These are phyloP conservation scores for Pleurotus tuber-regium DNA, from an alignment of 768 basidiomycete species.

Conservation along the genomic window DNA sequence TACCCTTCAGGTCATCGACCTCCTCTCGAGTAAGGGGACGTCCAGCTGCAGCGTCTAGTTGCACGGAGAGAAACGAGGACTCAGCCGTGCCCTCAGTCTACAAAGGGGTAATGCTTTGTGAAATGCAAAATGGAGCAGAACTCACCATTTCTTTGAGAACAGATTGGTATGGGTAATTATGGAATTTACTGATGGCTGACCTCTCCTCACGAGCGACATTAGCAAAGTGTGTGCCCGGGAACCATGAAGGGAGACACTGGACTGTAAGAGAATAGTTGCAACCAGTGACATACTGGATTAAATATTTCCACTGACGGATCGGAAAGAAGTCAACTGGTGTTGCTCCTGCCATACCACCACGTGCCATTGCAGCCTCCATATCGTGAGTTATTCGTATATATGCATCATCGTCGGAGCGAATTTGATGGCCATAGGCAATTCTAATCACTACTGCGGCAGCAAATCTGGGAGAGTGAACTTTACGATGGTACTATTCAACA, in stretches of 20 bases:
- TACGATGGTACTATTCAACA: constrained; percentile 11
- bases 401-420: constrained; percentile 19
- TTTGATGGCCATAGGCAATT: constrained; percentile 20
- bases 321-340: constrained; percentile 23
- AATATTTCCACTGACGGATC: constrained; percentile 15
- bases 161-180: constrained; percentile 28
- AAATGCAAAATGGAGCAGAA: not conserved
- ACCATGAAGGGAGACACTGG: constrained; percentile 35
- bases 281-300: not conserved
- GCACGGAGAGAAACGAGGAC: constrained; percentile 19
- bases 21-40: constrained; percentile 18
- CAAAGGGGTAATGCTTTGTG: not conserved
- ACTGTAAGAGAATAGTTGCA: constrained; percentile 20
- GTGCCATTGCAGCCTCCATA: constrained; percentile 8
- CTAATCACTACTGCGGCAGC: constrained; percentile 19
- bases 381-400: constrained; percentile 19
- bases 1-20: constrained; percentile 20
- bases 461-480: constrained; percentile 15
- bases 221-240: constrained; percentile 36
- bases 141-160: constrained; percentile 27
- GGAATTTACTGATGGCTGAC: constrained; percentile 25
- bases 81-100: constrained; percentile 15
- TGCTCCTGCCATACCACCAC: constrained; percentile 16
- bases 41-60: constrained; percentile 16
- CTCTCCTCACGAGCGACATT: constrained; percentile 29